These are phyloP conservation scores for Trichophyton rubrum DNA, from an alignment of 2,329 filamentous ascomycete species.

Conservation along the genomic window DNA sequence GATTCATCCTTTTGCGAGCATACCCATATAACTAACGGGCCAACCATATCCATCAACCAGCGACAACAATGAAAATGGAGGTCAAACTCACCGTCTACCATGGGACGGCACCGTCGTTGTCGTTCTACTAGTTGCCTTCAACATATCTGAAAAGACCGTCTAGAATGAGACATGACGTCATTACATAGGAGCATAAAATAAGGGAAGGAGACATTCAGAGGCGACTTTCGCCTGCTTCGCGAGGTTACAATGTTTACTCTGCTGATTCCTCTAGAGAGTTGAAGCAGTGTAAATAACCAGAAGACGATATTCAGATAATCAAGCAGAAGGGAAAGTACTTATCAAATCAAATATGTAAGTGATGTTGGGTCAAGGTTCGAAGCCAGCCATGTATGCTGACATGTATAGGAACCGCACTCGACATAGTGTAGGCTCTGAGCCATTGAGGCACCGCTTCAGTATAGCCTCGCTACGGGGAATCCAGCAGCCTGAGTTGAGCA, in stretches of 20 bases:
- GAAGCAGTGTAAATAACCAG: not conserved
- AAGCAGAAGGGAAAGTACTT: not conserved
- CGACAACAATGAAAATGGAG: not conserved
- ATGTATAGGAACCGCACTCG: conserved; percentile 29
- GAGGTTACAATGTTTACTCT: not conserved
- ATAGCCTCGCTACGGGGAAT: conserved; percentile 76
- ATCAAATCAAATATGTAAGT: not conserved
- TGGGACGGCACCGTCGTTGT: not conserved
- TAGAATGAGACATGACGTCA: not conserved
- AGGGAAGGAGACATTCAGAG: not conserved
- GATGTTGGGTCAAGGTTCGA: not conserved
- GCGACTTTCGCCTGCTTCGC: not conserved
- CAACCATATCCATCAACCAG: not conserved
- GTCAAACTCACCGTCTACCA: not conserved
- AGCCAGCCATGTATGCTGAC: not conserved
- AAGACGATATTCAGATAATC: not conserved
- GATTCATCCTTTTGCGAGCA: not conserved
- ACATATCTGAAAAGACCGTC: not conserved
- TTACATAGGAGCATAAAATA: not conserved
- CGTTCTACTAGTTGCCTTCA: not conserved
- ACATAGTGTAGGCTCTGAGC: conserved; percentile 20
- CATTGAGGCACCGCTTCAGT: conserved; percentile 58
- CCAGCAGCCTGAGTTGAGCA: conserved; percentile 76
- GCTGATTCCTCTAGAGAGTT: not conserved
- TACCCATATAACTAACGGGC: not conserved